Percentiles rank a stretch among this genome's conserved stretches.
Conservation (phyloP, 805 yeast species). For the Myxozyma lipomycoides region DNA sequence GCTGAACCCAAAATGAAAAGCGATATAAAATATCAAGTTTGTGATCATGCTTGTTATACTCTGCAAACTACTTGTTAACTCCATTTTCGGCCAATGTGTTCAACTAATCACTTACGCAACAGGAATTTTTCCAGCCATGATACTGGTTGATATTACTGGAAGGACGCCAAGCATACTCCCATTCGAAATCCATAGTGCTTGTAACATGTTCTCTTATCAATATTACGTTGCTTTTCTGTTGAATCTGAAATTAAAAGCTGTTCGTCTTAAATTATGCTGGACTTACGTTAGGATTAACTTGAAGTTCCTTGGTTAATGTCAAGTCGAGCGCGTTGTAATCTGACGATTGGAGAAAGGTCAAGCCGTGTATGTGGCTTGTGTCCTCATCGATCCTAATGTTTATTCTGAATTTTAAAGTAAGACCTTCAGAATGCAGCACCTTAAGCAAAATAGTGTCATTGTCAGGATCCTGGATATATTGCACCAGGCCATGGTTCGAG, state of each 20-base stretch:
- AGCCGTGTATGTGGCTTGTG: slow-evolving; percentile 26
- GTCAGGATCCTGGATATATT: slow-evolving; percentile 24
- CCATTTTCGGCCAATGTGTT: not conserved
- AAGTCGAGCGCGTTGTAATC: slow-evolving; percentile 33
- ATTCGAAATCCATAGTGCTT: slow-evolving; percentile 29
- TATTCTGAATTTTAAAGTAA: slow-evolving; percentile 12
- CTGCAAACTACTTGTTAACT: slow-evolving; percentile 36
- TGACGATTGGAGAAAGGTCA: slow-evolving; percentile 36
- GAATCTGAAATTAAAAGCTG: slow-evolving; percentile 31
- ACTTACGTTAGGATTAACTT: slow-evolving; percentile 31
- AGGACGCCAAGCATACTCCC: slow-evolving; percentile 37
- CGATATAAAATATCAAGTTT: slow-evolving; percentile 34
- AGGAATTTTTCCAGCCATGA: slow-evolving; percentile 35
- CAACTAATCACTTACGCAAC: slow-evolving; percentile 30
- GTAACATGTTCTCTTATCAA: slow-evolving; percentile 37
- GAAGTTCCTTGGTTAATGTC: slow-evolving; percentile 37
- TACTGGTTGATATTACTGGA: slow-evolving; percentile 18
- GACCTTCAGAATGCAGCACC: slow-evolving; percentile 11
- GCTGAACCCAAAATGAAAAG: slow-evolving; percentile 38
- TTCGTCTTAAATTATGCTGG: slow-evolving; percentile 29
- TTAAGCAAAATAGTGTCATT: slow-evolving; percentile 11
- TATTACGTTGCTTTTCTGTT: slow-evolving; percentile 39
- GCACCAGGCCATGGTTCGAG: slow-evolving; percentile 15
- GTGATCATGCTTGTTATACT: slow-evolving; percentile 38
- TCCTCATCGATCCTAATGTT: slow-evolving; percentile 2